Percentiles rank a stretch among this genome's conserved stretches.
phyloP scores from a whole-genome alignment of 108 stramenopile genomes.

The Conticribra guillardii region DNA sequence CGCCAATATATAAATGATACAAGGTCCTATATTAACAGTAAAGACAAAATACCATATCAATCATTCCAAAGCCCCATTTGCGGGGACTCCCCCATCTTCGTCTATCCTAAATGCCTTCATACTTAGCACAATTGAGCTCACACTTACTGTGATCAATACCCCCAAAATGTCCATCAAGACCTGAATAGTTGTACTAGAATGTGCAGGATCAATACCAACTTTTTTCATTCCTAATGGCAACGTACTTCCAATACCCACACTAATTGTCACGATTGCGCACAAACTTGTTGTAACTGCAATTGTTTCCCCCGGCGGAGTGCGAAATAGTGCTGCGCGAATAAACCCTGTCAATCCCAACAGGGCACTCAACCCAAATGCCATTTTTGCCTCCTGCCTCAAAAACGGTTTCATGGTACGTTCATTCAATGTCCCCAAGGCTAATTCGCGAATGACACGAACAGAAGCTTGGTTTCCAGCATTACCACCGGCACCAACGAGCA shows the following conservation, averaged over 20 bases:
- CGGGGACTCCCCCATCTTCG: too few species aligned
- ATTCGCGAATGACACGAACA: slow-evolving; percentile 87
- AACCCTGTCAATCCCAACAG: slow-evolving; percentile 75
- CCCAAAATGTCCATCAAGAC: slow-evolving; percentile 95
- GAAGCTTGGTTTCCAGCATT: slow-evolving; percentile 93
- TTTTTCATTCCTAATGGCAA: slow-evolving; percentile 81
- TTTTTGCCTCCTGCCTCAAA: slow-evolving; percentile 71
- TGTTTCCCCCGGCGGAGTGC: slow-evolving; percentile 71
- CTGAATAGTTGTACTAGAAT: slow-evolving; percentile 89
- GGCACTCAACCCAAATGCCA: slow-evolving; percentile 66
- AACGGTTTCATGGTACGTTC: slow-evolving; percentile 61
- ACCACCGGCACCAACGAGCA: slow-evolving; percentile 92
- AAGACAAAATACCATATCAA: too few species aligned
- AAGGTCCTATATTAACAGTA: too few species aligned
- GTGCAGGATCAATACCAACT: slow-evolving; percentile 88
- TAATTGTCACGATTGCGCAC: slow-evolving; percentile 76
- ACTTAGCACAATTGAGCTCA: slow-evolving; percentile 51
- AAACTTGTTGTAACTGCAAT: slow-evolving; percentile 83
- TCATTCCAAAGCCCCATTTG: too few species aligned
- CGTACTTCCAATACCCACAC: slow-evolving; percentile 75
- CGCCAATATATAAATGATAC: too few species aligned
- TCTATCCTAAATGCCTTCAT: slow-evolving; percentile 36
- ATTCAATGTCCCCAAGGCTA: slow-evolving; percentile 79
- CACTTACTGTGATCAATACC: slow-evolving; percentile 76
- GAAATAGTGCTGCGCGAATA: slow-evolving; percentile 68